Percentiles rank a stretch among this genome's conserved stretches.
Evolutionary conservation across 805 yeast genomes (phyloP).

Genomic region (Lipomyces sp.): DNA sequence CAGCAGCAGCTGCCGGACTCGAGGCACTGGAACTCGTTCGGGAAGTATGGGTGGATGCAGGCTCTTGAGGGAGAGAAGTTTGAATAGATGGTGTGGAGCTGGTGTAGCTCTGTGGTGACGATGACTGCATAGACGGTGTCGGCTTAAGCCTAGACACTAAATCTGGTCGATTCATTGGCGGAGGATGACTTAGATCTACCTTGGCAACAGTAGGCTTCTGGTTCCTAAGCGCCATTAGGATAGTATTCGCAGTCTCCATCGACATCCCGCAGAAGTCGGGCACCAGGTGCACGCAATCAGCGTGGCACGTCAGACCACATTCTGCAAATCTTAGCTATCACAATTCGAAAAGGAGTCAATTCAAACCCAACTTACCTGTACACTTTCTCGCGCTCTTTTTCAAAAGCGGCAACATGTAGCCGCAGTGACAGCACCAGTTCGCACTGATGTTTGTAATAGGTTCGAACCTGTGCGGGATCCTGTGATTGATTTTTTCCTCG

Average conservation of each 20-base stretch:
- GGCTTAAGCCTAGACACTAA: constrained; percentile 5
- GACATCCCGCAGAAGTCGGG: constrained; percentile 99
- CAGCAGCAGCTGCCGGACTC: constrained; percentile 16
- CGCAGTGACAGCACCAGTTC: constrained; percentile 99
- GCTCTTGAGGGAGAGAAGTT: background rate
- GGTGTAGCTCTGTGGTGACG: background rate
- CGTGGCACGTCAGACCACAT: constrained; percentile 94
- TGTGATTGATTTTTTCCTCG: constrained; percentile 87
- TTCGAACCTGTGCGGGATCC: constrained; percentile 95
- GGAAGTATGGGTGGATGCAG: background rate
- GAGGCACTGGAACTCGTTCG: constrained; percentile 4
- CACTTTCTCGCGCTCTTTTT: constrained; percentile 78
- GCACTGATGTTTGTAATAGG: constrained; percentile 93
- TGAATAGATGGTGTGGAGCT: constrained; percentile 3
- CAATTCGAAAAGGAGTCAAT: background rate
- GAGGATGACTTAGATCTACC: constrained; percentile 7
- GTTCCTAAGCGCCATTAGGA: constrained; percentile 63
- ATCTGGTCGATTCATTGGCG: constrained; percentile 4
- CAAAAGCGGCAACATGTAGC: constrained; percentile 94
- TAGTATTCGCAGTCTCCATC: constrained; percentile 93
- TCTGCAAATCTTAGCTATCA: constrained; percentile 49
- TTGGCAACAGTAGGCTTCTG: constrained; percentile 25
- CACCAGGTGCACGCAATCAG: constrained; percentile 88
- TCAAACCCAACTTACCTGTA: constrained; percentile 42
- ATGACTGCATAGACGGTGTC: background rate